Base-by-base conservation (phyloP, 2,329 filamentous ascomycete species). In the Tolypocladium capitatum region DNA sequence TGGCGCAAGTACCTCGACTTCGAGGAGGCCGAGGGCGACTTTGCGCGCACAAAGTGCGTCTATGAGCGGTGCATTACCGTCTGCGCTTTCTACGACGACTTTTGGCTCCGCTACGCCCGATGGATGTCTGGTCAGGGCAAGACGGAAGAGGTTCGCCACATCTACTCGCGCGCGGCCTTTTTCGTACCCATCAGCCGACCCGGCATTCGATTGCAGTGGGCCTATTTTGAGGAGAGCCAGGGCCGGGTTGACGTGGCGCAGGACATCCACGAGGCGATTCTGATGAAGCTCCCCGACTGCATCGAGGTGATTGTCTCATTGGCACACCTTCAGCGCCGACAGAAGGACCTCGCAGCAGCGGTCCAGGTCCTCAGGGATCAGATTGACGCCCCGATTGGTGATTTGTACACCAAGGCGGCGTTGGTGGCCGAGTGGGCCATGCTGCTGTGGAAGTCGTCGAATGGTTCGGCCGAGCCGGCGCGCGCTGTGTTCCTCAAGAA, bases 1-100 rank as follows among this genome's bases (percentile, higher is more conserved):
- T 98, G 92, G 92, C 80, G 86, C 58, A 94, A 94, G 60, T 98
- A 97, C 58, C 78, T 98, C 41, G 91, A 97, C 62, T 97, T 94
- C 57, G 92, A 98, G 62, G 92, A 98, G 67, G 68, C 75, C 0
- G 84, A 95, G 63, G 88, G 86, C 46, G 80, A 90, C 53, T 87
- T 81, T 55, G 67, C 73, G 14, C 80, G 92, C 50, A 83, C 76
- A 42, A 78, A 85, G 6, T 92, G 92, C 60, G 69, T 98, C 31
- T 97, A 98, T 62, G 92, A 98, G 70, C 83, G 92, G 46, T 97
- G 90, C 58, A 68, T 98, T 46, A 87, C 95, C 33, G 91, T 88
- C 0, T 94, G 87, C 59, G 91, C 92, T 16, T 84, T 94, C 55
- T 96, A 98, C 61, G 91, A 97, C 45, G 91, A 97, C 61, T 94